phyloP scores from a whole-genome alignment of 371 early-diverging fungal species.

The Rhizopus delemar region DNA sequence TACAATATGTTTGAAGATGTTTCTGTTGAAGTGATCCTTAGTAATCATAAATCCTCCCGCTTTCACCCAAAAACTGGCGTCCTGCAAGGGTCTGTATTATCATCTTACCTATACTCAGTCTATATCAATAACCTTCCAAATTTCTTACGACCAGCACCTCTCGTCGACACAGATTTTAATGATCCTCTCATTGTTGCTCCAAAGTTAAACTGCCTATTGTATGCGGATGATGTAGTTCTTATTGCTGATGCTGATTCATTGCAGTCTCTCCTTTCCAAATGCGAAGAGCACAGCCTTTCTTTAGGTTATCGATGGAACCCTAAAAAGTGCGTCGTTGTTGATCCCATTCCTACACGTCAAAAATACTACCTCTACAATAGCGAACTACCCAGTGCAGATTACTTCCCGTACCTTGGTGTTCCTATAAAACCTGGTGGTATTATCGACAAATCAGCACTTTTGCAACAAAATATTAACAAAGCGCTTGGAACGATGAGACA shows the following conservation, averaged over 20 bases:
- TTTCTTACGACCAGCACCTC: neutral
- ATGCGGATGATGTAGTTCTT: constrained; percentile 16
- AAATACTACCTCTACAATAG: neutral
- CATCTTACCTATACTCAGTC: constrained; percentile 9
- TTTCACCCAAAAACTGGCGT: constrained; percentile 5
- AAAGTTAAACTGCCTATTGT: constrained; percentile 4
- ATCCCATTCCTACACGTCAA: neutral
- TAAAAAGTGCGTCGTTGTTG: constrained; percentile 20
- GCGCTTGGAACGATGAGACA: neutral
- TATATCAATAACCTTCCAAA: constrained; percentile 17
- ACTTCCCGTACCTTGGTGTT: constrained; percentile 2
- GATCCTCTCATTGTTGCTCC: too few species aligned
- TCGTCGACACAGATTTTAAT: too few species aligned
- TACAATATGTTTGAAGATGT: constrained; percentile 10
- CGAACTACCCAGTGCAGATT: too few species aligned
- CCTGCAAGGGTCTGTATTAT: constrained; percentile 9
- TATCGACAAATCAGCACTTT: neutral
- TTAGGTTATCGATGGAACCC: constrained; percentile 28
- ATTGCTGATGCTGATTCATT: constrained; percentile 8
- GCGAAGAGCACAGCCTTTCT: constrained; percentile 10
- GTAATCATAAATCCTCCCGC: neutral
- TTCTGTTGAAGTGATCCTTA: neutral
- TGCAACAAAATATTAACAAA: neutral
- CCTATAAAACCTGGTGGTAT: constrained; percentile 1
- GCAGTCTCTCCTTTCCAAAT: neutral